Evolutionary conservation across 2,329 filamentous ascomycete species (phyloP), one percentile per base, ranked within the genome.

Genomic region (Dactylonectria macrodidyma): DNA sequence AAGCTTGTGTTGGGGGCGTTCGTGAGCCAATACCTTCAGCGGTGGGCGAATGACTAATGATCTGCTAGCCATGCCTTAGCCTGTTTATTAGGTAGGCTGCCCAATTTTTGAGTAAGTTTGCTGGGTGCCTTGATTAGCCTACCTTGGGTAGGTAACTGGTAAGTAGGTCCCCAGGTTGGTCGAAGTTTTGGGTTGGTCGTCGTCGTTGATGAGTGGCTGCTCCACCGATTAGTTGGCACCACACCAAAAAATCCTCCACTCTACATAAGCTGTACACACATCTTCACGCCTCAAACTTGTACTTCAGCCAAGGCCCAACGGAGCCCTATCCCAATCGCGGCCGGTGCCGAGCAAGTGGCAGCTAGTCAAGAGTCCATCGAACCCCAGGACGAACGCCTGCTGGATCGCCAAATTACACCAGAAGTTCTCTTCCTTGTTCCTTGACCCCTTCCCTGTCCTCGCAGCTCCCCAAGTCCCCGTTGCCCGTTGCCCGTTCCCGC

Each of bases 181-280:
- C 19, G 19, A 19, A 19, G 24, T 12, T 50, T 8, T 30, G 24
- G 48, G 50, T 52, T 19, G 14, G 26, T 14, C 24, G 50, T 34
- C 47, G 51, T 33, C 6, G 56, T 59, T 54, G 62, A 59, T 33
- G 62, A 47, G 51, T 54, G 38, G 56, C 48, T 51, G 56, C 48
- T 51, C 62, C 56, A 65, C 62, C 26, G n/a, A 47, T 38, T 50
- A 47, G 54, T 55, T 50, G 62, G 56, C 26, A 58, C 48, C 62
- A 65, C 54, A 47, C 62, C 38, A 65, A 65, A 59, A 65, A 65
- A 59, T 36, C 55, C 62, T 64, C 62, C 52, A 57, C 58, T 66
- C 44, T 48, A 47, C 63, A 61, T 61, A 30, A 30, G 26, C 26
- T 30, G 26, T 30, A 30, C 26, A 30, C 26, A 30, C 26, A 30